Evolutionary conservation across 306 rosid species (phyloP).

Genomic region (Cucumis hystrix): DNA sequence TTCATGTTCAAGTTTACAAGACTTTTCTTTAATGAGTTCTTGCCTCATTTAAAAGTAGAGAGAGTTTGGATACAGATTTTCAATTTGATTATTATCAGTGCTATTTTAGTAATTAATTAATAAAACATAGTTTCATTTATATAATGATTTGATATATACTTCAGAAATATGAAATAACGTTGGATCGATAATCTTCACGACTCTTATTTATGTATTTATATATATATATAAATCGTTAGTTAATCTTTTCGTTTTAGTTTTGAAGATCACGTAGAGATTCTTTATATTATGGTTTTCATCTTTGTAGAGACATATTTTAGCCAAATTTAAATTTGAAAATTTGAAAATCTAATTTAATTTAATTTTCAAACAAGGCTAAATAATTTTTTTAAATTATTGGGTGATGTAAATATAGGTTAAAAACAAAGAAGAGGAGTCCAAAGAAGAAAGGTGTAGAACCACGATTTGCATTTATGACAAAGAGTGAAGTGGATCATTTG

Average conservation of each 20-base stretch:
- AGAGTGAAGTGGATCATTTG: conserved; percentile 94
- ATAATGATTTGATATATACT: background rate
- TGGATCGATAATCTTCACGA: background rate
- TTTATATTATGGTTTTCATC: too few species aligned
- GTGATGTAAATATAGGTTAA: conserved; percentile 30
- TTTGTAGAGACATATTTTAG: too few species aligned
- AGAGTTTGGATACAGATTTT: background rate
- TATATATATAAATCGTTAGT: too few species aligned
- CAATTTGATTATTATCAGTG: background rate
- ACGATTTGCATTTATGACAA: conserved; percentile 93
- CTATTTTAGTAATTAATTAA: background rate
- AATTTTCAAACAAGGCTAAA: too few species aligned
- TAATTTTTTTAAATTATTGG: background rate
- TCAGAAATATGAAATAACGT: background rate
- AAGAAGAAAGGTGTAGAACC: conserved; percentile 61
- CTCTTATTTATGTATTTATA: background rate
- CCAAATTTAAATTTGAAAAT: too few species aligned
- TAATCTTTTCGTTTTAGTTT: too few species aligned
- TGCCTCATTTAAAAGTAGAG: background rate
- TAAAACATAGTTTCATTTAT: background rate
- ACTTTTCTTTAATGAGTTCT: background rate
- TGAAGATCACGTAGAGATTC: too few species aligned
- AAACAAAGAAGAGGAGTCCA: conserved; percentile 54
- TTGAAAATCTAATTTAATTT: too few species aligned
- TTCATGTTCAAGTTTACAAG: background rate